A percentile compares a stretch with the other conserved stretches of the same genome.
Conservation (phyloP, 305 asterid species). For the Stenogyne calaminthoides region DNA sequence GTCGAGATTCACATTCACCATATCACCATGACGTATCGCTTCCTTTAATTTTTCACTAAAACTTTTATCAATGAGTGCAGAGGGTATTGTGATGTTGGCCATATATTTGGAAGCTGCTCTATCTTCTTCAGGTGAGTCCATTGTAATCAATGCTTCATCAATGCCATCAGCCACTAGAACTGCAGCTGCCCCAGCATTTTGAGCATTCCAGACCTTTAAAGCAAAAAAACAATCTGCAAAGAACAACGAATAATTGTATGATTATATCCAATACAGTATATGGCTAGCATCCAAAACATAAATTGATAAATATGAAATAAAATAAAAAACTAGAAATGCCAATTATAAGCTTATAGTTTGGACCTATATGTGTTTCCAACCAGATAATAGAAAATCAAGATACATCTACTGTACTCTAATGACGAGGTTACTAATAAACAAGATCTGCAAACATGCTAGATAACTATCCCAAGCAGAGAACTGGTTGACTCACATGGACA, state of each 20-base stretch:
- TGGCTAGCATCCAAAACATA: background rate
- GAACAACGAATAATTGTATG: slow-evolving; percentile 20
- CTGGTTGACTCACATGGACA: slow-evolving; percentile 12
- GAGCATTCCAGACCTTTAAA: slow-evolving; percentile 97
- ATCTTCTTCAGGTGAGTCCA: slow-evolving; percentile 93
- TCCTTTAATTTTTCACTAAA: slow-evolving; percentile 77
- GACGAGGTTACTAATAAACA: background rate
- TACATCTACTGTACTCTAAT: slow-evolving; percentile 12
- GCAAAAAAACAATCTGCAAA: slow-evolving; percentile 96
- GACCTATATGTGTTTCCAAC: slow-evolving; percentile 24
- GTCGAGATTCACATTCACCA: slow-evolving; percentile 95
- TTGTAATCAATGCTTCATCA: slow-evolving; percentile 83
- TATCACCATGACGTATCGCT: slow-evolving; percentile 60
- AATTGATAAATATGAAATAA: background rate
- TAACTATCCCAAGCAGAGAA: slow-evolving; percentile 21
- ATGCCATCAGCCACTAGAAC: slow-evolving; percentile 84
- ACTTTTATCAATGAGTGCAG: slow-evolving; percentile 68
- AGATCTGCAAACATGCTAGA: background rate
- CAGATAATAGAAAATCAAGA: slow-evolving; percentile 16
- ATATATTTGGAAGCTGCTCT: slow-evolving; percentile 60
- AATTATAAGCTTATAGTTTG: background rate
- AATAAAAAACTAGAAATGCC: background rate
- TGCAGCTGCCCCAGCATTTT: slow-evolving; percentile 97
- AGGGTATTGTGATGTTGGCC: slow-evolving; percentile 87
- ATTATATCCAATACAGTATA: slow-evolving; percentile 3